Evolutionary conservation across 2,329 filamentous ascomycete genomes (phyloP).

Genomic region (Stagonosporopsis chrysanthemi): DNA sequence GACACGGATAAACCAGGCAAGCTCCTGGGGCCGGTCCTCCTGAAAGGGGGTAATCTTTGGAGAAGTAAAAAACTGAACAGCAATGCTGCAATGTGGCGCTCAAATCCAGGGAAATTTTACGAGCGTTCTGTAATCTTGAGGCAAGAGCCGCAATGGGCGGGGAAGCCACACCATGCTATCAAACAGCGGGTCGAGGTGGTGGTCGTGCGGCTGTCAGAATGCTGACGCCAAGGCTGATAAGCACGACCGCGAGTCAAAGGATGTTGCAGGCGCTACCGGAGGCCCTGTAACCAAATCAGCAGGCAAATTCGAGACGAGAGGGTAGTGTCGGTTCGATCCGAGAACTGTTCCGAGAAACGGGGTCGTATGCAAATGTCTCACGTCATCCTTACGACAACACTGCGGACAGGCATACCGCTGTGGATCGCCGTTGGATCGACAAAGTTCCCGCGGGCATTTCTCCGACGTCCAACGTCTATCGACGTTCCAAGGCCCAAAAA

Average conservation of each 20-base stretch:
- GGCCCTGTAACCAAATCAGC: slow-evolving; percentile 29
- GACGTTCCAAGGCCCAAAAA: slow-evolving; percentile 2
- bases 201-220: slow-evolving; percentile 19
- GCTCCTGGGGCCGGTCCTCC: slow-evolving; percentile 41
- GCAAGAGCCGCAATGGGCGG: slow-evolving; percentile 2
- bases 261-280: slow-evolving; percentile 45
- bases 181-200: slow-evolving; percentile 8
- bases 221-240: slow-evolving; percentile 34
- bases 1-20: slow-evolving; percentile 29
- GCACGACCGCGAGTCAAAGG: slow-evolving; percentile 42
- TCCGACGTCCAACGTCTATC: not conserved
- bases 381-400: slow-evolving; percentile 3
- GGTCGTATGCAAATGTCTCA: not conserved
- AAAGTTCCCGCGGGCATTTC: not conserved
- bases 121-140: slow-evolving; percentile 9
- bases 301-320: not conserved
- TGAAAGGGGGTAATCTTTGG: slow-evolving; percentile 43
- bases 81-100: slow-evolving; percentile 15
- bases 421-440: not conserved
- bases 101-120: not conserved
- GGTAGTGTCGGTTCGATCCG: not conserved
- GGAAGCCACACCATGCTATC: slow-evolving; percentile 1
- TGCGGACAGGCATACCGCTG: not conserved
- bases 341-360: not conserved
- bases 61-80: slow-evolving; percentile 31